Conservation (phyloP, 1,139 yeast species). For the Arxiozyma telluris region DNA sequence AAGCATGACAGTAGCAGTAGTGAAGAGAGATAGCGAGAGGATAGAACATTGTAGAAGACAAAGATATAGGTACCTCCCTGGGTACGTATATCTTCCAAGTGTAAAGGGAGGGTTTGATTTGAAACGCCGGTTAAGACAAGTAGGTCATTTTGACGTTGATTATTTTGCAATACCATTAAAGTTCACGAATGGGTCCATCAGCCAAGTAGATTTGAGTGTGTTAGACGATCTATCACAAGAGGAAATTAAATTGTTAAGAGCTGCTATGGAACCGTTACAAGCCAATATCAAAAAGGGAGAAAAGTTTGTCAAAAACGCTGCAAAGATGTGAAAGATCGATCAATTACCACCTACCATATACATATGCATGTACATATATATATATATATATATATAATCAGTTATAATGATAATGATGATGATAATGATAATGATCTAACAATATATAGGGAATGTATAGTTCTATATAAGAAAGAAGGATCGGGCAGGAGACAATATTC, state of each 20-base stretch:
- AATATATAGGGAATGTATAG: too few species aligned
- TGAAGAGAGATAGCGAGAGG: constrained; percentile 8
- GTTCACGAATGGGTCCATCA: constrained; percentile 42
- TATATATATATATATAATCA: not conserved
- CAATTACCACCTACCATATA: not conserved
- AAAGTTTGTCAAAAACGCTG: constrained; percentile 37
- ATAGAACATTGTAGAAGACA: constrained; percentile 12
- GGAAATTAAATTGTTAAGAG: constrained; percentile 42
- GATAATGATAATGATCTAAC: too few species aligned
- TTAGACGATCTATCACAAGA: constrained; percentile 34
- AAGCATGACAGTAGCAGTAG: constrained; percentile 21
- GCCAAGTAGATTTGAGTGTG: constrained; percentile 39
- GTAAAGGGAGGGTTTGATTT: constrained; percentile 42
- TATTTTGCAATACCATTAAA: constrained; percentile 58
- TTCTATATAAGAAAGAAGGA: too few species aligned
- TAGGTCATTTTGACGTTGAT: constrained; percentile 29
- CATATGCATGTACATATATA: not conserved
- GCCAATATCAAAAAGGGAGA: constrained; percentile 55
- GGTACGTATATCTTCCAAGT: constrained; percentile 52
- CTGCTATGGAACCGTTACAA: constrained; percentile 47
- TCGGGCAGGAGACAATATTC: too few species aligned
- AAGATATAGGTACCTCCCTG: constrained; percentile 31
- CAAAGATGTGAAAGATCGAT: constrained; percentile 10
- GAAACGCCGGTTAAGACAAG: constrained; percentile 27
- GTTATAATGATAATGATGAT: too few species aligned